Base-by-base conservation (phyloP, 306 rosid genomes). In the Cucurbita argyrosperma region DNA sequence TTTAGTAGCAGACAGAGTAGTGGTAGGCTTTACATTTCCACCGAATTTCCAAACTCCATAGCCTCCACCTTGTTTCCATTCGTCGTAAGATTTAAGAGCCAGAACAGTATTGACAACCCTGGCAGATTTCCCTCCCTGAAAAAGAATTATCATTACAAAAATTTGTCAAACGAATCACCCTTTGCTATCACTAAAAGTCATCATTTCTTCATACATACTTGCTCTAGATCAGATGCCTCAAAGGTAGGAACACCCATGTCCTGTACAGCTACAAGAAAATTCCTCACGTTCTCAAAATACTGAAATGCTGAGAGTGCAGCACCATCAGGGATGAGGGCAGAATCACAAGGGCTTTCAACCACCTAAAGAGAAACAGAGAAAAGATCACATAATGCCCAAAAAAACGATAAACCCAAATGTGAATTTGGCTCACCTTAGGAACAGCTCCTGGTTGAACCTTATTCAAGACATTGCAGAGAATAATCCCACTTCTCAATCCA, bases 151-250 rank as follows among this genome's bases (percentile, higher is more conserved):
- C 65, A 19, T 47, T 47, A 1, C 4, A 63, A 39, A 80, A 63
- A 59, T 55, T 37, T 8, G 66, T 4, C 50, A 35, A 52, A 53
- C 53, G 46, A 26, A 76, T 70, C 51, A 56, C 8, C 46, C 16
- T 23, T 21, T 54, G 76, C 53, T 5, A 68, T 14, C 80, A 77
- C 55, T 14, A 8, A 43, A 8, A 43, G 10, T 68, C 52, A 54
- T 23, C 4, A 50, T 39, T 8, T 10, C 55, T 30, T 52, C 76
- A 54, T 13, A 82, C 90, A 67, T 89, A 93, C 98, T 83, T 93
- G 98, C 82, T 90, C 98, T 37, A 93, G 92, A 87, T 93, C 98
- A 77, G 98, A 93, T 65, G 92, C 87, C 88, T 93, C 97, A 60
- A 93, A 90, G 56, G 92, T 82, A 60, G 98, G 98, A 79, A 90